Percentiles rank a stretch among this genome's conserved stretches.
Evolutionary conservation across 192 early-diverging fungal species (phyloP).

Genomic region (Coemansia sp.): DNA sequence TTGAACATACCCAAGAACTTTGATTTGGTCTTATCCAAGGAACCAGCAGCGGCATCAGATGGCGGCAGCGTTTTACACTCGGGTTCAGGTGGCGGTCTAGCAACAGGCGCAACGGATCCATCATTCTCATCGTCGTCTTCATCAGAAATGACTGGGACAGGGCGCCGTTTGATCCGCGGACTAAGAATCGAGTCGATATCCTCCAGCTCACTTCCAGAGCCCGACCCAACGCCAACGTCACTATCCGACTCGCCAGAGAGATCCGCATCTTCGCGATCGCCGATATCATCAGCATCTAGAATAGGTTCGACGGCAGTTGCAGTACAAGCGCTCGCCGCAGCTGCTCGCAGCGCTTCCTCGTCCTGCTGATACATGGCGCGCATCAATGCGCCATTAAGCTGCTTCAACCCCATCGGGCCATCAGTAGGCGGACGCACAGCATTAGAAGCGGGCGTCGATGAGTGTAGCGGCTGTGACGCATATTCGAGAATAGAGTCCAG

Average conservation of each 20-base stretch:
- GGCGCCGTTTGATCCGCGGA: slow-evolving; percentile 3
- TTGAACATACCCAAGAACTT: slow-evolving; percentile 51
- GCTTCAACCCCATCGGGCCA: slow-evolving; percentile 28
- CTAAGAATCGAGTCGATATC: background rate
- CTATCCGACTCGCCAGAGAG: background rate
- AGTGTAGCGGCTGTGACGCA: slow-evolving; percentile 43
- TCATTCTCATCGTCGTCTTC: slow-evolving; percentile 25
- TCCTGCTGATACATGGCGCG: slow-evolving; percentile 32
- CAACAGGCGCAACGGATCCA: background rate
- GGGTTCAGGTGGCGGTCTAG: background rate
- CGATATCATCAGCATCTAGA: background rate
- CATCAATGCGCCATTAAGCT: slow-evolving; percentile 39
- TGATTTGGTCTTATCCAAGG: slow-evolving; percentile 15
- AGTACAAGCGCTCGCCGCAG: background rate
- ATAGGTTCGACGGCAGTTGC: background rate
- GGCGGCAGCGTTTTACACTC: background rate
- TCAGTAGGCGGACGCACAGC: slow-evolving; percentile 16
- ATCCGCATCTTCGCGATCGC: background rate
- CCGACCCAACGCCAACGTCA: background rate
- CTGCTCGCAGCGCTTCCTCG: background rate
- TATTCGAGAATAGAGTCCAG: slow-evolving; percentile 34
- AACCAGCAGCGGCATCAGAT: background rate
- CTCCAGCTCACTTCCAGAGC: slow-evolving; percentile 4
- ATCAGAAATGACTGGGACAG: slow-evolving; percentile 16
- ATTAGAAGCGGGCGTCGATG: background rate